phyloP scores from a whole-genome alignment of 495 filamentous ascomycete species.

The Beverwykella pulmonaria region DNA sequence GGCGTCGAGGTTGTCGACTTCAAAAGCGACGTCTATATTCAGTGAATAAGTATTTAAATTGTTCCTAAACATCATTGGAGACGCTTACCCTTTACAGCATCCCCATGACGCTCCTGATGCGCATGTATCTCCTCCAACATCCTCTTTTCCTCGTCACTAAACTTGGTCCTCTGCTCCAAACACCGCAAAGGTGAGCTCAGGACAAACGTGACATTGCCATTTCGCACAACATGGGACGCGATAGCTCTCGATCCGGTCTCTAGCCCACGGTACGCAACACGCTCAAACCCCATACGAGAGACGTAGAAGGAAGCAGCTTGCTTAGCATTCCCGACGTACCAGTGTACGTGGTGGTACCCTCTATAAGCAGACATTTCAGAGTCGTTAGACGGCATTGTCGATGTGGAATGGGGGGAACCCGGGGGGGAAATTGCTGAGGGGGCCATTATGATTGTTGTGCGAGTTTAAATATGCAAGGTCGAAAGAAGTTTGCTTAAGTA shows the following conservation, averaged over 20 bases:
- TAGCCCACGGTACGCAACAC: constrained; percentile 79
- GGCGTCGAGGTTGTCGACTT: constrained; percentile 79
- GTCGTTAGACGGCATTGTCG: constrained; percentile 42
- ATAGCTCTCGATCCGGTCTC: constrained; percentile 78
- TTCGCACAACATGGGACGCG: constrained; percentile 79
- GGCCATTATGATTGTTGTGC: constrained; percentile 57
- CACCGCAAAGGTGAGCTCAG: constrained; percentile 77
- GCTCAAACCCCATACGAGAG: constrained; percentile 78
- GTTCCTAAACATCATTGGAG: not conserved
- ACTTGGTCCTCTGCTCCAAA: constrained; percentile 53
- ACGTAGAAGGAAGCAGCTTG: constrained; percentile 86
- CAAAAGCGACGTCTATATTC: constrained; percentile 66
- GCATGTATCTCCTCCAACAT: constrained; percentile 69
- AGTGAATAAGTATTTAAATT: not conserved
- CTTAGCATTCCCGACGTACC: constrained; percentile 96
- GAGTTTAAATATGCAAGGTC: constrained; percentile 20
- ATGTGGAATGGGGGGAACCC: constrained; percentile 46
- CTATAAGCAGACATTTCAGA: constrained; percentile 56
- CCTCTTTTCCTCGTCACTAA: constrained; percentile 56
- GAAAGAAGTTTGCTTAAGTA: not conserved
- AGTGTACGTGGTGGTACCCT: constrained; percentile 86
- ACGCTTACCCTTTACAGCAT: constrained; percentile 75
- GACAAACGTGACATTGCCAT: constrained; percentile 77
- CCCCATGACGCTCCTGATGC: constrained; percentile 80
- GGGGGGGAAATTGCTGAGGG: constrained; percentile 65